Conservation (phyloP, 1,284 basidiomycete genomes). For the Puccinia triticina region DNA sequence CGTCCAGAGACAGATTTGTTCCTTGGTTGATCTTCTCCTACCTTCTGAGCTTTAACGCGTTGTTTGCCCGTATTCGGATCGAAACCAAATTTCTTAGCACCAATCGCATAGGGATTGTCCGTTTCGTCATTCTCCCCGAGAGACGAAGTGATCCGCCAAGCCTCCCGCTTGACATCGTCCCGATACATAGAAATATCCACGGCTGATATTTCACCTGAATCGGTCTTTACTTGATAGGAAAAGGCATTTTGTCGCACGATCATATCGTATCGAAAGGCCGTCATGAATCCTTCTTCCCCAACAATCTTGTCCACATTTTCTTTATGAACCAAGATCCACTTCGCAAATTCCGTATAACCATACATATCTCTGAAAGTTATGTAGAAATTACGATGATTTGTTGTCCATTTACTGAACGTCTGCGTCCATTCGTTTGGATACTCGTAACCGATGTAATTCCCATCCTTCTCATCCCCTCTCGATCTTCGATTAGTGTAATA, state of each 20-base stretch:
- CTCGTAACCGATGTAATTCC: background rate
- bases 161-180: background rate
- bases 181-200: background rate
- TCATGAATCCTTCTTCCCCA: too few species aligned
- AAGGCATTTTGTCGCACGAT: too few species aligned
- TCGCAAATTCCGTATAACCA: too few species aligned
- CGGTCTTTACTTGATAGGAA: too few species aligned
- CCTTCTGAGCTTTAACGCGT: too few species aligned
- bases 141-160: background rate
- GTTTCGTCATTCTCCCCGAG: background rate
- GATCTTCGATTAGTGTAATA: background rate
- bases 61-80: background rate
- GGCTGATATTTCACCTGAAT: background rate
- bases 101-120: background rate
- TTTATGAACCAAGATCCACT: too few species aligned
- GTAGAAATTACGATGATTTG: too few species aligned
- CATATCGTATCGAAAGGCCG: too few species aligned
- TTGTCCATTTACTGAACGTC: too few species aligned
- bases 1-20: background rate
- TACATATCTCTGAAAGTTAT: too few species aligned
- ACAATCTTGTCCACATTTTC: too few species aligned
- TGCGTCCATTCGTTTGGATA: too few species aligned
- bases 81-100: background rate
- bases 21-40: background rate
- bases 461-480: background rate